A percentile compares a stretch with the other conserved stretches of the same genome.
phyloP scores from a whole-genome alignment of 2,329 filamentous ascomycete species.

The Colletotrichum sp. region DNA sequence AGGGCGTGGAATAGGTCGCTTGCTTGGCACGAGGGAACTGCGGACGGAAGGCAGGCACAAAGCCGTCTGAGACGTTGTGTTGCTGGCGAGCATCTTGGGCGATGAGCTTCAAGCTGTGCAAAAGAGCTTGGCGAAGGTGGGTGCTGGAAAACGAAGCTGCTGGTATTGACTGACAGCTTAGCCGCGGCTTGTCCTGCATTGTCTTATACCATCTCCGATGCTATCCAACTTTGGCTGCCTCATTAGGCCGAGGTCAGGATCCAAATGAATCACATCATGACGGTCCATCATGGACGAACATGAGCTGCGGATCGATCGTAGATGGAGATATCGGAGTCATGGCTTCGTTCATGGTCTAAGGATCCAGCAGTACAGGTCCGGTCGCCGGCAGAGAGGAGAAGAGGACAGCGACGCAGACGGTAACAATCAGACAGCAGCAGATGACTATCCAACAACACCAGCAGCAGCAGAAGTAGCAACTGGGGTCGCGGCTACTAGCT shows the following conservation, averaged over 20 bases:
- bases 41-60: background rate
- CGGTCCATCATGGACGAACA: background rate
- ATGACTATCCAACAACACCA: background rate
- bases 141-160: background rate
- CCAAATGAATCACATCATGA: background rate
- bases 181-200: background rate
- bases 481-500: background rate
- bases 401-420: background rate
- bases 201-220: background rate
- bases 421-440: background rate
- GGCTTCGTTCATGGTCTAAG: background rate
- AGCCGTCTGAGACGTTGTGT: background rate
- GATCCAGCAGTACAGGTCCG: too few relatives aligned
- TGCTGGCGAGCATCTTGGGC: background rate
- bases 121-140: background rate
- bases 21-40: background rate
- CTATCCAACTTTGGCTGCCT: background rate
- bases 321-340: background rate
- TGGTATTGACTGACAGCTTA: background rate
- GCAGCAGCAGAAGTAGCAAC: background rate
- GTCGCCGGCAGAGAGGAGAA: background rate
- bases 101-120: background rate
- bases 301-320: too few relatives aligned
- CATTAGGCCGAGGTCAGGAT: background rate
- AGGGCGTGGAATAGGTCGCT: background rate